Conservation (phyloP, 306 rosid species). For the Prunus kanzakura region DNA sequence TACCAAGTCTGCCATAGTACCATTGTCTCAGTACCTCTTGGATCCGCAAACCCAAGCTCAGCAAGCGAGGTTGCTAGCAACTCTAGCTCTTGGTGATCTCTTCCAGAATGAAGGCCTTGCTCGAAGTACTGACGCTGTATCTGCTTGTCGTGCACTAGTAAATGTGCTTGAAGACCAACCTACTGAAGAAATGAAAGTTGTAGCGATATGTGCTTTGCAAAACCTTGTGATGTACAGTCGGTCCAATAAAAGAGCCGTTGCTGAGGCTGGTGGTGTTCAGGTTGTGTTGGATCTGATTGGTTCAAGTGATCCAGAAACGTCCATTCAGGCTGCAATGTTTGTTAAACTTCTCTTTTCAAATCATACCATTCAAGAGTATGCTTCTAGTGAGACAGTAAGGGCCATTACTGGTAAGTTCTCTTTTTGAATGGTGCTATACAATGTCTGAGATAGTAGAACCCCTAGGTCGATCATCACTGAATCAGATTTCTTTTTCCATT, state of each 20-base stretch:
- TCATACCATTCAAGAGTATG: constrained; percentile 96
- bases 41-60: constrained; percentile 99
- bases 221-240: constrained; percentile 98
- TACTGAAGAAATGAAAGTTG: constrained; percentile 99
- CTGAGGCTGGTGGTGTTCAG: constrained; percentile 99
- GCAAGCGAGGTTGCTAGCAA: constrained; percentile 92
- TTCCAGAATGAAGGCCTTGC: constrained; percentile 96
- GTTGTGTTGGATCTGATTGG: constrained; percentile 95
- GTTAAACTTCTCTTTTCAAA: constrained; percentile 93
- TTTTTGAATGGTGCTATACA: neutral
- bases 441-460: neutral
- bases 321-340: constrained; percentile 98
- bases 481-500: neutral
- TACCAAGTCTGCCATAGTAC: constrained; percentile 81
- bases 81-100: constrained; percentile 95
- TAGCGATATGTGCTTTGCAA: constrained; percentile 95
- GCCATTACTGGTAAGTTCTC: constrained; percentile 81
- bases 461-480: constrained; percentile 2
- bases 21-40: constrained; percentile 94
- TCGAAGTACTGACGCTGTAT: constrained; percentile 89
- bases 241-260: constrained; percentile 94
- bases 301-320: constrained; percentile 90
- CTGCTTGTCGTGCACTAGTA: constrained; percentile 97
- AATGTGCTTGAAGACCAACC: constrained; percentile 99
- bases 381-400: constrained; percentile 98